Base-by-base conservation (phyloP, 192 early-diverging fungal species). In the Podila clonocystis region DNA sequence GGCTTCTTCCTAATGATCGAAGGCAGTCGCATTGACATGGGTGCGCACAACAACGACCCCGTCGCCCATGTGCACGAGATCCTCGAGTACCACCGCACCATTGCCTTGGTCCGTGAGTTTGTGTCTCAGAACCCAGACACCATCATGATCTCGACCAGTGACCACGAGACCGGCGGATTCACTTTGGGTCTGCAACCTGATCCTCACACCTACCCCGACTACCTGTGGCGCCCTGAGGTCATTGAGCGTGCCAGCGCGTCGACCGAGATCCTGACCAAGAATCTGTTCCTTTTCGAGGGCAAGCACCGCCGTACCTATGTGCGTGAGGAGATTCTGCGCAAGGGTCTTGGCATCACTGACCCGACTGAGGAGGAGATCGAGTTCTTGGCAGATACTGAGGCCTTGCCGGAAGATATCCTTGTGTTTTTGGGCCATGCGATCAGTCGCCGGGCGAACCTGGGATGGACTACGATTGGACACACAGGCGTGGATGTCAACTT, bases 1-100 rank as follows among this genome's bases (percentile, higher is more conserved):
- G 97, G 98, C 2, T 99, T 98, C 83, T 96, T 98, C 75, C 82
- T 99, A 78, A 95, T 99, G 95, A 92, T 99, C 73, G 98, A 99
- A 85, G 97, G 98, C 20, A 94, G 91, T 69, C 83, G 96, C 50
- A 99, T 99, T 75, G 89, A 99, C 76, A 97, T 98, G 95, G 98
- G 94, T 0, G 98, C 92, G 2, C 98, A 99, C 77, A 92, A 89
- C 69, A 98, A 98, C 82, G 98, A 99, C 77, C 91, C 97, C 5
- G 95, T 94, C 8, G 84, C 95, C 0, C 98, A 99, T 78, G 88
- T 93, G 22, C 92, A 93, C 75, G 98, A 99, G 26, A 97, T 98
- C 62, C 71, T 96, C 17, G 92, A 90, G 2, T 99, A 98, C 83
- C 91, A 98, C 72, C 82, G 93, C 9, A 87, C 93, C 0, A 72